phyloP scores from a whole-genome alignment of 441 rosid species.

The Erodium trifolium region DNA sequence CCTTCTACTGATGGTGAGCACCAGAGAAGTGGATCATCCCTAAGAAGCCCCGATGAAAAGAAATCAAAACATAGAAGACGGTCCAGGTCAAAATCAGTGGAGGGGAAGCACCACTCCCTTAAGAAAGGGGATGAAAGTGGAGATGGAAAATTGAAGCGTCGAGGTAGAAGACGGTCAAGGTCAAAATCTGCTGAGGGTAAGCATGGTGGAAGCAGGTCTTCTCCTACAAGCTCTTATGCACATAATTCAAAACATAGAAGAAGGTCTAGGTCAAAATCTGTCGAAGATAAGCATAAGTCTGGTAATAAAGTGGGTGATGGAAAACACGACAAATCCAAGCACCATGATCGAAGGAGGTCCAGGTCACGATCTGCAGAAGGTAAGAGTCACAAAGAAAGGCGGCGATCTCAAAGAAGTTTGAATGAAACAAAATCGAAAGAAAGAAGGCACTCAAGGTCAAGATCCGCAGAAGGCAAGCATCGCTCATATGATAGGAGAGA shows the following conservation, averaged over 20 bases:
- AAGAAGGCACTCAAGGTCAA: constrained; percentile 8
- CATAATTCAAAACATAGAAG: constrained; percentile 9
- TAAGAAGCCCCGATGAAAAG: constrained; percentile 23
- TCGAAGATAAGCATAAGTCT: constrained; percentile 14
- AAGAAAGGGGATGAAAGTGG: constrained; percentile 18
- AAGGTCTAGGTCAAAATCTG: constrained; percentile 19
- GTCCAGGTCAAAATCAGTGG: constrained; percentile 18
- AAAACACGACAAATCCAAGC: constrained; percentile 17
- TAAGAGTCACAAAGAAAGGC: constrained; percentile 15
- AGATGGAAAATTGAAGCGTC: constrained; percentile 11
- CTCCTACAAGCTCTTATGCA: constrained; percentile 13
- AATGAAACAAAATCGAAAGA: constrained; percentile 4
- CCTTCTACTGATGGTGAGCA: constrained; percentile 38
- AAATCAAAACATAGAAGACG: constrained; percentile 9
- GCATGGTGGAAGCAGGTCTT: constrained; percentile 9
- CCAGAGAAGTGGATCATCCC: constrained; percentile 35
- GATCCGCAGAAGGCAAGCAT: constrained; percentile 12
- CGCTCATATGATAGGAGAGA: constrained; percentile 11
- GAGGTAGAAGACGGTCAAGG: constrained; percentile 20
- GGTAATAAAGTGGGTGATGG: constrained; percentile 6
- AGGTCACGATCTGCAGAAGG: constrained; percentile 25
- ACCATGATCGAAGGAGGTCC: constrained; percentile 10
- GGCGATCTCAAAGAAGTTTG: constrained; percentile 2
- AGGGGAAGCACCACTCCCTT: constrained; percentile 12
- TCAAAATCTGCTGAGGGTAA: constrained; percentile 19